Evolutionary conservation across 352 stramenopile species (phyloP), one percentile per base, ranked within the genome.

Genomic region (Chrysophaeum taylorii): DNA sequence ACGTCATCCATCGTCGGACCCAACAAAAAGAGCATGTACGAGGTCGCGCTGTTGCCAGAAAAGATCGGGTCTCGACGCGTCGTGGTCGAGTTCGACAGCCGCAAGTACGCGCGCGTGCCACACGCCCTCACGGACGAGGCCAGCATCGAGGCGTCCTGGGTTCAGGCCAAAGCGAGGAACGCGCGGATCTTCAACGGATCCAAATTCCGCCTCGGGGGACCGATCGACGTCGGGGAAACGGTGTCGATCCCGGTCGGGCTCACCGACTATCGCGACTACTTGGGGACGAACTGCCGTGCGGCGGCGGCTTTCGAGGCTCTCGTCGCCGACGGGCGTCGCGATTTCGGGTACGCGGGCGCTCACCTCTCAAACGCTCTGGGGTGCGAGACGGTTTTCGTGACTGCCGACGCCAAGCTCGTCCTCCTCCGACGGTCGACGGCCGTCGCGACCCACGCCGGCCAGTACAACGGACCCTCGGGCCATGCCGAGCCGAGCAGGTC

Each of bases 391-490:
- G 57, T 43, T 2, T 36, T 66, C 12, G 36, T 29, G 33, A 66
- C 57, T 18, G 31, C 57, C 21, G 57, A 66, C 36, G 36, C 1
- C 33, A 16, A 43, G 33, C 1, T 66, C 21, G 57, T 23, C 1
- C 35, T 66, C 9, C 31, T 66, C 1, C 31, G 57, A 36, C 31
- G 57, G 57, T 66, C 57, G 33, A 9, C 33, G 21, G 33, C 7
- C 2, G 57, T 66, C 2, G 57, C 57, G 14, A 31, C 12, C 9
- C 5, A 42, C 9, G 9, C 1, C 5, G 57, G 57, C 33, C n/a
- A 27, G 16, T 66, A 48, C 57, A 66, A 66, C 35, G 57, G 57
- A 18, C 57, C 57, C 1, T 66, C 57, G 57, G 57, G 57, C 57
- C 57, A 66, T 36, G 57, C 57, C 1, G 57, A 66, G 57, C 57